Base-by-base conservation (phyloP, 805 yeast species). In the Starmerella potacharoeniae region DNA sequence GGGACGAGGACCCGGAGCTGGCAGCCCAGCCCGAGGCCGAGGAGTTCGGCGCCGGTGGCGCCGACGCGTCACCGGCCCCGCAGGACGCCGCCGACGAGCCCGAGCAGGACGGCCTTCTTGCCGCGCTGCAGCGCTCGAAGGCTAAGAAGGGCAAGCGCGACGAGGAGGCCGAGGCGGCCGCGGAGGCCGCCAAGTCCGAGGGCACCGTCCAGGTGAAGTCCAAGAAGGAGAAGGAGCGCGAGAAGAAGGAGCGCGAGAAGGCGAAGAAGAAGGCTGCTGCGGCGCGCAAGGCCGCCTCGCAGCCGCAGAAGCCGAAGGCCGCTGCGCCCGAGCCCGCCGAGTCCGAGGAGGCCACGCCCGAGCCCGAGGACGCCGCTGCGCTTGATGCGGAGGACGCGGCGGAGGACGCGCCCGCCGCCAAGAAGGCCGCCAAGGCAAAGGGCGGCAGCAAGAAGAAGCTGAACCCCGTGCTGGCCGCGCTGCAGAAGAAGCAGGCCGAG, bases 221-320 rank as follows among this genome's bases (percentile, higher is more conserved):
- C 73, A 97, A 91, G 74, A 90, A 83, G 74, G 95, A 93, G 71
- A 87, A 86, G 81, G 95, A 91, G 70, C 96, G 90, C 66, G 73
- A 73, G 63, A 75, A 73, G 66, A 70, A 73, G 39, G 76, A 73
- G 59, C 91, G 91, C 76, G 86, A 83, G 64, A 78, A 82, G 71
- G 91, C 91, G 83, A 89, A 87, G 73, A 61, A 61, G 56, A 61
- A 59, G 63, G 95, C 87, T 64, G 79, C 82, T 57, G 95, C 96
- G 45, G 85, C 82, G 53, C 84, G 81, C 72, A 89, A 88, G 79
- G 89, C 88, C 71, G 81, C 79, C 10, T 71, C 81, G 61, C 82
- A 79, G 62, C 81, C 79, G 28, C 76, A 76, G 63, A 77, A 79
- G 71, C 71, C 74, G 16, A 41, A 51, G 46, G 36, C 33, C 14